A percentile compares a stretch with the other conserved stretches of the same genome.
These are phyloP conservation scores for Crithidia sp. DNA, from an alignment of 208 protist species.

Conservation along the genomic window DNA sequence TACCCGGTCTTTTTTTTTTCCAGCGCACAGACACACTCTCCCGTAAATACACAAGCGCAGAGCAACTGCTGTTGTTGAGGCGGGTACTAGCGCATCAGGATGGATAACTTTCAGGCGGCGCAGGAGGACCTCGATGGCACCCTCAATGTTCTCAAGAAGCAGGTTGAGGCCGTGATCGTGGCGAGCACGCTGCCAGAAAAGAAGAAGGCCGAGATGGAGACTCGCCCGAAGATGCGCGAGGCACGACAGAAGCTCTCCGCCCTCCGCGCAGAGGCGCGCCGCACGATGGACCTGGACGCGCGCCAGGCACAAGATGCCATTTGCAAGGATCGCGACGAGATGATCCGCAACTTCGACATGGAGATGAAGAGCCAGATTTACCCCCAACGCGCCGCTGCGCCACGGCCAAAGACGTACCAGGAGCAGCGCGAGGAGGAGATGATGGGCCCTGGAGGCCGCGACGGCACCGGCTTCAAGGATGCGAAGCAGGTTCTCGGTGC, in stretches of 20 bases:
- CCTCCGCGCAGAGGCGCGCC: conserved; percentile 72
- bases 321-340: conserved; percentile 62
- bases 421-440: conserved; percentile 72
- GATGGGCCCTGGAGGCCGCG: conserved; percentile 61
- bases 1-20: background rate
- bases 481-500: conserved; percentile 72
- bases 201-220: conserved; percentile 68
- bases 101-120: conserved; percentile 51
- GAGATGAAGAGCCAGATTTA: conserved; percentile 86
- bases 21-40: background rate
- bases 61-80: background rate
- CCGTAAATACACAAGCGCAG: background rate
- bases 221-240: conserved; percentile 67
- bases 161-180: conserved; percentile 62
- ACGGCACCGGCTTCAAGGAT: conserved; percentile 73
- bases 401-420: conserved; percentile 52
- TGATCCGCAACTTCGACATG: conserved; percentile 56
- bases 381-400: conserved; percentile 12
- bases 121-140: conserved; percentile 53
- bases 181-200: conserved; percentile 58
- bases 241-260: conserved; percentile 65
- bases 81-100: background rate
- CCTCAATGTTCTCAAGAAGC: conserved; percentile 43
- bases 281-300: conserved; percentile 49
- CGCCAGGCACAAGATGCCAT: conserved; percentile 59